Evolutionary conservation across 306 rosid genomes (phyloP), one percentile per base, ranked within the genome.

Genomic region (Dryas alaskensis): DNA sequence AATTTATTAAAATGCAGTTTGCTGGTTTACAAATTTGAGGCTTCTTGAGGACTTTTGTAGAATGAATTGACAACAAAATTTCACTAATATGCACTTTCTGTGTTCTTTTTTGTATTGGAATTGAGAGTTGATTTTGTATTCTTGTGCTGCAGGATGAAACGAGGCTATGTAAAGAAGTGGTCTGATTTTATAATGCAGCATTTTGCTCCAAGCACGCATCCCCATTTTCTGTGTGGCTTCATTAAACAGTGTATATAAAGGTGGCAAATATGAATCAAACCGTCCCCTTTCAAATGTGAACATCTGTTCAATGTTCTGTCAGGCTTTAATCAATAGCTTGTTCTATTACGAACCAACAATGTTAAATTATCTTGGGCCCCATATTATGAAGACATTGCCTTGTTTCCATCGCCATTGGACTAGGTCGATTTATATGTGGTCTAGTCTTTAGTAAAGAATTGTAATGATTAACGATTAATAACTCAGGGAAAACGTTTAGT

Each of bases 191-290:
- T 53, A 10, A 51, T 44, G 81, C 80, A 78, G 83, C 74, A 52
- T 74, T 76, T 77, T 81, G 77, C 74, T 19, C 59, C 51, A 78
- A 64, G 77, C 73, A 10, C 31, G 43, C 74, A 72, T 77, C 72
- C 57, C 43, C 68, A 52, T 1, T 84, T n/a, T 22, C 22, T 43
- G 50, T 73, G 81, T 80, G 75, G 85, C 71, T 69, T 77, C 81
- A 67, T 62, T 75, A 82, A 85, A 76, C 82, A 65, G 75, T 83
- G 87, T 84, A 87, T 85, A 84, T 84, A 84, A 76, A 82, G 82
- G 79, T 78, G 88, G 82, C 74, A 31, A 31, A 31, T 31, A 39
- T 68, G 69, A 65, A 62, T 78, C 77, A 68, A 70, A 67, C 45
- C 50, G 60, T 50, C 76, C 76, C 77, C 73, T 67, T 79, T 77